Evolutionary conservation across 2,329 filamentous ascomycete species (phyloP), one percentile per base, ranked within the genome.

Genomic region (Atkinsonella hypoxylon): DNA sequence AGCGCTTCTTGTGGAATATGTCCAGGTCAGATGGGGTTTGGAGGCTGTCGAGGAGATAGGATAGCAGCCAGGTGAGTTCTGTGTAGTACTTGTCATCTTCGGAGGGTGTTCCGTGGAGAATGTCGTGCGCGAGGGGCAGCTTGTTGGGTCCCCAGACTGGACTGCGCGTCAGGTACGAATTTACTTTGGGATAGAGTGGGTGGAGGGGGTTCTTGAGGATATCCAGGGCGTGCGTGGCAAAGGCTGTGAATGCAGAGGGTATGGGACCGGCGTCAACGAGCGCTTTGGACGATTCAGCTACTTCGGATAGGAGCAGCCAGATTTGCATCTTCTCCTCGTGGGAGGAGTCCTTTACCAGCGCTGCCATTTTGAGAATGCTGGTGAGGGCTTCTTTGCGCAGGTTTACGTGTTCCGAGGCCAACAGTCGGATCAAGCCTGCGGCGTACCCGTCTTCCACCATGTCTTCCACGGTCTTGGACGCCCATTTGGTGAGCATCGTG

Each of bases 131-230:
- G n/a, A 91, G 73, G 8, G 93, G 77, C 22, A 93, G 79, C 61
- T 81, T 83, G 53, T 87, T 79, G 17, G 83, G 62, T 12, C 82
- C 75, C 91, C 91, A 97, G 22, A 75, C 67, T 0, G 91, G 90
- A 0, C 82, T 79, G 48, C 82, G 82, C 20, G 87, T 87, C 36
- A 97, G 77, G 64, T 90, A 96, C 6, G 76, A 74, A 70, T 95
- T 95, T 67, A 93, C 71, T 63, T 95, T 95, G 52, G 82, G 79
- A 64, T 95, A 97, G 38, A 96, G 77, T 53, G 79, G 80, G 62
- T 95, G 88, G 15, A 89, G 75, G 0, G 91, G 91, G 54, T 88
- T 83, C 20, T 75, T 77, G 44, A 95, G 69, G 15, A 95, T 80
- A 1, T 77, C 70, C 8, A 95, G 73, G 1, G 83, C 81, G 56